Percentiles rank a stretch among this genome's conserved stretches.
These are phyloP conservation scores for Truncatella angustata DNA, from an alignment of 2,329 filamentous ascomycete species.

Conservation along the genomic window DNA sequence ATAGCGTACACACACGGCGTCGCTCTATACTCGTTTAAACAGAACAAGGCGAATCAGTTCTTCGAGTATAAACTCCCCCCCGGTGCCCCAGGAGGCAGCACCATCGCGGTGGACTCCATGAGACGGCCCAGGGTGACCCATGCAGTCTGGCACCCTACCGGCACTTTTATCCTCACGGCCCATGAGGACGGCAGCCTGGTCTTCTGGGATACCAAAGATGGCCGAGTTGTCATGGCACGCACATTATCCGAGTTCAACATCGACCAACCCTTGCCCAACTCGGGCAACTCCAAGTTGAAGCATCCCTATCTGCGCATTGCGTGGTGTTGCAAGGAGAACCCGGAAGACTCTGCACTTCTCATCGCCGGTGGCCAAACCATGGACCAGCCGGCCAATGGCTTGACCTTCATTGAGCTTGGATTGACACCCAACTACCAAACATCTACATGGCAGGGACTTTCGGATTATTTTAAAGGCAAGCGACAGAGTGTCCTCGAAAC, in stretches of 20 bases:
- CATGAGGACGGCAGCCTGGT: constrained; percentile 91
- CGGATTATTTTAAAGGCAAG: constrained; percentile 78
- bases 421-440: constrained; percentile 88
- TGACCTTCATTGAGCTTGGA: constrained; percentile 89
- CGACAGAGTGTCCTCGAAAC: constrained; percentile 69
- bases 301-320: constrained; percentile 76
- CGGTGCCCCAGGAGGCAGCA: constrained; percentile 82
- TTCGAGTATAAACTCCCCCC: constrained; percentile 80
- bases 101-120: constrained; percentile 55
- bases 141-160: constrained; percentile 91
- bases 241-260: constrained; percentile 74
- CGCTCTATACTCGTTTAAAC: constrained; percentile 92
- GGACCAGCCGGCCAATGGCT: constrained; percentile 66
- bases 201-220: constrained; percentile 92
- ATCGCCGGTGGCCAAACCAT: constrained; percentile 77
- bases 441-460: constrained; percentile 81
- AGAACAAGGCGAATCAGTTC: constrained; percentile 73
- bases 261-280: constrained; percentile 58
- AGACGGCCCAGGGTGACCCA: constrained; percentile 76
- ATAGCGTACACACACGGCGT: constrained; percentile 90
- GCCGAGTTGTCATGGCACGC: constrained; percentile 77
- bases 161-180: constrained; percentile 81
- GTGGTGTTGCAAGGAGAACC: constrained; percentile 94
- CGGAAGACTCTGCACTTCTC: constrained; percentile 87
- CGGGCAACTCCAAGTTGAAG: constrained; percentile 57